Conservation (phyloP, 768 basidiomycete genomes). For the Lentinula sp. region DNA sequence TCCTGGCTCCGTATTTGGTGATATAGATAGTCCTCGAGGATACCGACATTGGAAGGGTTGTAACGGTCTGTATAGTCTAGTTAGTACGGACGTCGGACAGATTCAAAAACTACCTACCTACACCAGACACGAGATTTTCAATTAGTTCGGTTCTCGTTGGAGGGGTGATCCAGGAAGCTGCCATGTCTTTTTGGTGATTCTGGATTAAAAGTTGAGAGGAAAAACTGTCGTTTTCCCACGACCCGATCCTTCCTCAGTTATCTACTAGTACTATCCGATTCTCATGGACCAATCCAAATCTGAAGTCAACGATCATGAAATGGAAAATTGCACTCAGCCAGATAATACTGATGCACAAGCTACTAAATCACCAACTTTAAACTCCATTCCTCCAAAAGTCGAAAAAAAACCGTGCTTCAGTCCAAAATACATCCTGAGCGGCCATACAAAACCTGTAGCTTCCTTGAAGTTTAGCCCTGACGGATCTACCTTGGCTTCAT, state of each 20-base stretch:
- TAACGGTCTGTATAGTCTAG: slow-evolving; percentile 69
- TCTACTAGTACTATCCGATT: background rate
- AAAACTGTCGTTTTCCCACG: background rate
- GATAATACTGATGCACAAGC: background rate
- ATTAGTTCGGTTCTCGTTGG: slow-evolving; percentile 80
- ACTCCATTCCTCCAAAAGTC: background rate
- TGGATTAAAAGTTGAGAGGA: background rate
- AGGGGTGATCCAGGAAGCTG: slow-evolving; percentile 66
- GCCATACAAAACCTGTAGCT: slow-evolving; percentile 80
- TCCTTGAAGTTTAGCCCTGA: slow-evolving; percentile 87
- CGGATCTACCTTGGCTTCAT: slow-evolving; percentile 76
- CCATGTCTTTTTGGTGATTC: slow-evolving; percentile 27
- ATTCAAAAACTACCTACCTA: slow-evolving; percentile 47
- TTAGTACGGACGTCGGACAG: background rate
- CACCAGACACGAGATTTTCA: slow-evolving; percentile 86
- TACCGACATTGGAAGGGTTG: slow-evolving; percentile 89
- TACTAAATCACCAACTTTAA: background rate
- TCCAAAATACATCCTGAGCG: slow-evolving; percentile 59
- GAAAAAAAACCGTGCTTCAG: slow-evolving; percentile 31
- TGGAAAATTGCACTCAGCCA: background rate
- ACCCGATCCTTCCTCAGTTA: background rate
- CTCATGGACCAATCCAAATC: background rate
- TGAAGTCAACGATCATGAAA: background rate
- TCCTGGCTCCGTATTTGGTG: slow-evolving; percentile 88
- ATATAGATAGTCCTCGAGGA: slow-evolving; percentile 95